Conservation (phyloP, 441 rosid species). For the Adansonia rubrostipa region DNA sequence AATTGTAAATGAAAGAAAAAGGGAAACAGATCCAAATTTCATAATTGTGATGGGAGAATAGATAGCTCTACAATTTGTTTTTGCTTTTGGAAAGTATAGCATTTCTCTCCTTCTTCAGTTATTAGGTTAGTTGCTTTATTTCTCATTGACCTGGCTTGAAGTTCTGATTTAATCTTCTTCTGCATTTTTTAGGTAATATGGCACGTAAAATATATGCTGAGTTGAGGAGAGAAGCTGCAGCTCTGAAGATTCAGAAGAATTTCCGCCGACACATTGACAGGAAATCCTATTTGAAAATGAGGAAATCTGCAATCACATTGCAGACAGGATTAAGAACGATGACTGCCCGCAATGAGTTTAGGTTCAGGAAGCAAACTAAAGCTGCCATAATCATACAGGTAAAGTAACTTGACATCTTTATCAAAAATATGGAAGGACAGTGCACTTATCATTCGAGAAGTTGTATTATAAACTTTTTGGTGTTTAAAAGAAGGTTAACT, state of each 20-base stretch:
- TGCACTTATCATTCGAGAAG: slow-evolving; percentile 22
- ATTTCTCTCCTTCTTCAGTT: not conserved
- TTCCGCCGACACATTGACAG: slow-evolving; percentile 73
- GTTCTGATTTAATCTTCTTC: slow-evolving; percentile 13
- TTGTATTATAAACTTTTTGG: not conserved
- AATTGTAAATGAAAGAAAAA: not conserved
- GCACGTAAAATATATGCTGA: slow-evolving; percentile 84
- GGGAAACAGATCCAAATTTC: not conserved
- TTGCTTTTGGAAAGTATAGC: not conserved
- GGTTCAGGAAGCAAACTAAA: slow-evolving; percentile 94
- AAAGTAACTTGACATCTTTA: slow-evolving; percentile 19
- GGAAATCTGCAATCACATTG: slow-evolving; percentile 68
- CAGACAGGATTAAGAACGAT: slow-evolving; percentile 96
- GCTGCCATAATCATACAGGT: slow-evolving; percentile 96
- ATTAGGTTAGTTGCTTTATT: not conserved
- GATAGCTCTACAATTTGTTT: not conserved
- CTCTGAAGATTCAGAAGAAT: slow-evolving; percentile 87
- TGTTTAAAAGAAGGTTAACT: not conserved
- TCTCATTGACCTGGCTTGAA: slow-evolving; percentile 12
- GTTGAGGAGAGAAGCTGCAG: slow-evolving; percentile 86
- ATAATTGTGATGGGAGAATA: not conserved
- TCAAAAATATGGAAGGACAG: slow-evolving; percentile 15
- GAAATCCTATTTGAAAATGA: slow-evolving; percentile 59
- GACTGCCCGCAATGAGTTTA: slow-evolving; percentile 95
- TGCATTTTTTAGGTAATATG: slow-evolving; percentile 60